Evolutionary conservation across 2,329 filamentous ascomycete species (phyloP).

Genomic region (Pseudocercospora vitis): DNA sequence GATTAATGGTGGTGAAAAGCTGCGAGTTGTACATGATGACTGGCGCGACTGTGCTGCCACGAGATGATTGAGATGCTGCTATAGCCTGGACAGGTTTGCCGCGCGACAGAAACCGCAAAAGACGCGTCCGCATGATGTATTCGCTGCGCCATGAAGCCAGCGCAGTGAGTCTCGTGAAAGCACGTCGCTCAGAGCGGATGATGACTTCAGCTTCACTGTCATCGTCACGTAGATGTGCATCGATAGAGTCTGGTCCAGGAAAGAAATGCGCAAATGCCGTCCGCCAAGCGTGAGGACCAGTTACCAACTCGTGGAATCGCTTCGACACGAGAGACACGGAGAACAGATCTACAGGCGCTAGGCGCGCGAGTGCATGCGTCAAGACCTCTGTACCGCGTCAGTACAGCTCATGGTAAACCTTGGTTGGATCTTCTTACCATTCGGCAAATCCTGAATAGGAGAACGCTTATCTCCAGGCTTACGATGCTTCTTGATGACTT

Average conservation of each 20-base stretch:
- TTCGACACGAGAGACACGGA: constrained; percentile 82
- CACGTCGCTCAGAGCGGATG: constrained; percentile 70
- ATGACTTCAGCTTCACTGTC: constrained; percentile 54
- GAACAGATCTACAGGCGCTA: constrained; percentile 80
- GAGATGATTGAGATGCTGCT: constrained; percentile 54
- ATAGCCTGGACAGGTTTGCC: constrained; percentile 70
- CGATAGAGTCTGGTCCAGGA: constrained; percentile 66
- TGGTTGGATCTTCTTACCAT: constrained; percentile 58
- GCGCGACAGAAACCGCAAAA: constrained; percentile 76
- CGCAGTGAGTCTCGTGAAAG: constrained; percentile 78
- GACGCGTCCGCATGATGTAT: constrained; percentile 82
- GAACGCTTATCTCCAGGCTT: constrained; percentile 47
- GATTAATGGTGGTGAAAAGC: constrained; percentile 74
- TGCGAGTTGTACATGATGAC: constrained; percentile 85
- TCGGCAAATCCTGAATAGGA: constrained; percentile 67
- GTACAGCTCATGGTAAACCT: constrained; percentile 2
- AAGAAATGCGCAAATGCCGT: constrained; percentile 91
- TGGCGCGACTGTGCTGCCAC: constrained; percentile 67
- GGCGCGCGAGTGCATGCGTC: constrained; percentile 85
- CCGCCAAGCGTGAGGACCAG: constrained; percentile 89
- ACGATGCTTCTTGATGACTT: constrained; percentile 51
- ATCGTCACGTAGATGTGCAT: constrained; percentile 41
- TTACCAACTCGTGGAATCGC: constrained; percentile 82
- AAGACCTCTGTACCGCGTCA: constrained; percentile 68
- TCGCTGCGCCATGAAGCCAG: constrained; percentile 95